Evolutionary conservation across 2,329 filamentous ascomycete genomes (phyloP), one percentile per base, ranked within the genome.

Genomic region (Bipolaris zeicola): DNA sequence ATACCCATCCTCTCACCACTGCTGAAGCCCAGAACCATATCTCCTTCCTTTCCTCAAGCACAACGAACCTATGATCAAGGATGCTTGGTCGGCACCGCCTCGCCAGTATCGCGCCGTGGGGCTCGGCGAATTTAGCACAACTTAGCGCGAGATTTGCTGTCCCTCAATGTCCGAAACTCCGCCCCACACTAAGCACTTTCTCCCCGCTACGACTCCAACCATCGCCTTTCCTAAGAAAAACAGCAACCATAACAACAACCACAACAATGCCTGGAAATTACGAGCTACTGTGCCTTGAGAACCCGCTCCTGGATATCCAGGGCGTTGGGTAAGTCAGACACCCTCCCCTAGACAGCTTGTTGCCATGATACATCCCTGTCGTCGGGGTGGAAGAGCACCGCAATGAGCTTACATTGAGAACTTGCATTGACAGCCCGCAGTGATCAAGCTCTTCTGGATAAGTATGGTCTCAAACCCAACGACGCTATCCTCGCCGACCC

Each of bases 231-330:
- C 50, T 22, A 49, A 37, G 50, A 46, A n/a, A 41, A 47, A 60
- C 31, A 58, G 22, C 14, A 24, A n/a, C 39, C 44, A 60, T 28
- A 58, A 41, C 14, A 22, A 24, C 39, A 41, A 60, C 31, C 55
- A 42, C 52, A 46, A 80, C 71, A 73, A 96, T 96, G 91, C 84
- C 90, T 75, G 89, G 92, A 81, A 89, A 92, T 79, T 98, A 89
- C 82, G 84, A 91, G 79, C 89, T 99, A 72, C 85, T 98, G 74
- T 95, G 90, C 80, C 82, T 99, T 72, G 95, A 97, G 89, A 99
- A 99, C 81, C 95, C 95, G 78, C 88, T 99, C 71, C 90, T 99
- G 72, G 94, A 99, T 77, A 99, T 99, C 78, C 94, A 97, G 81
- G 95, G 89, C 70, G 78, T 83, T 70, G 86, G 85, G 86, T 87